These are phyloP conservation scores for Dendrocalamus latiflorus DNA, from an alignment of 202 grass and related monocot species.

Conservation along the genomic window DNA sequence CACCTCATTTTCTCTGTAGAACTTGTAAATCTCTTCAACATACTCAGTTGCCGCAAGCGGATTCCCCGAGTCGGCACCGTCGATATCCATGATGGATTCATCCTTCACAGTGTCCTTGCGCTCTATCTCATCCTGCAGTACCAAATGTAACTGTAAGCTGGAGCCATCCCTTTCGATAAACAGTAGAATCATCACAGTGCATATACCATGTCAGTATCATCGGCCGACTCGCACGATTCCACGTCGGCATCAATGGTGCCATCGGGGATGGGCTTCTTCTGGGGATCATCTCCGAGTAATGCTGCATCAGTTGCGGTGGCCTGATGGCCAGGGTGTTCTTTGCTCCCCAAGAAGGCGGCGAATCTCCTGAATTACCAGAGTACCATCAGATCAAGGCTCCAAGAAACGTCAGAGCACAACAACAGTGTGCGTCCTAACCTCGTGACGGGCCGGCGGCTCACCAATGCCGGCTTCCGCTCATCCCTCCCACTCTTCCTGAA, in stretches of 20 bases:
- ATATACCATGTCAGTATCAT: constrained; percentile 54
- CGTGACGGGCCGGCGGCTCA: constrained; percentile 53
- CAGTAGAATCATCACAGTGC: neutral
- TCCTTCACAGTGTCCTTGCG: constrained; percentile 35
- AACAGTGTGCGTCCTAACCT: constrained; percentile 34
- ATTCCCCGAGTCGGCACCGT: constrained; percentile 46
- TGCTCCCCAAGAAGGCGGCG: constrained; percentile 46
- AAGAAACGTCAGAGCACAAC: constrained; percentile 12
- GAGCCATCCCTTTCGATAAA: neutral
- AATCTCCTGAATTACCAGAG: constrained; percentile 46
- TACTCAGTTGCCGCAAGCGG: constrained; percentile 63
- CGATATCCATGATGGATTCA: constrained; percentile 63
- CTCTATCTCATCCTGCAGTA: constrained; percentile 43
- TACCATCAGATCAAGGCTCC: constrained; percentile 10
- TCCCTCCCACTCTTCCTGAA: constrained; percentile 43
- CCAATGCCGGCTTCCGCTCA: constrained; percentile 20
- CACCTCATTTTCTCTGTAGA: constrained; percentile 81
- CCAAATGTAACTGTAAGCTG: neutral
- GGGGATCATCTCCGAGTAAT: neutral
- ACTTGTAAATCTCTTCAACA: constrained; percentile 62
- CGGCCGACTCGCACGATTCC: neutral
- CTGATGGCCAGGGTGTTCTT: constrained; percentile 19
- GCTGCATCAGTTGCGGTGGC: neutral
- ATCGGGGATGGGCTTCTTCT: constrained; percentile 4
- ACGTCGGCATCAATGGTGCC: constrained; percentile 14